Evolutionary conservation across 1,284 basidiomycete species (phyloP), one percentile per base, ranked within the genome.

Genomic region (Tilletia indica): DNA sequence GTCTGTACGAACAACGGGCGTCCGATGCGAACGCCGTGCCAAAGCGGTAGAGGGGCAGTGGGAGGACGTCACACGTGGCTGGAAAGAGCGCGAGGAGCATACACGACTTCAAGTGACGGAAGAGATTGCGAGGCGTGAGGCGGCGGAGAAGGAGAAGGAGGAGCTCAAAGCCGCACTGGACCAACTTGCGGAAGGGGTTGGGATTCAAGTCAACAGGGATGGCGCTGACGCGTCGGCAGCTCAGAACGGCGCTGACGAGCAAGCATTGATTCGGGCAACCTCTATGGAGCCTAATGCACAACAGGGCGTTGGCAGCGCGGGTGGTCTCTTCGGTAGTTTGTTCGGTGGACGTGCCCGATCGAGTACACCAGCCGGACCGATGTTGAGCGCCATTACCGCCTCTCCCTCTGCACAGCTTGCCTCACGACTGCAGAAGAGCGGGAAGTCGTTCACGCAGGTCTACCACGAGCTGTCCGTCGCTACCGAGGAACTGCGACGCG

Each of bases 391-490:
- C 16, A 25, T 67, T 31, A 67, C 66, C 68, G 72, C 81, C 48
- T 80, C 79, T 12, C 93, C 93, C 0, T 92, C 93, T 0, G 91
- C 95, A 9, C 90, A 91, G 0, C 90, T 97, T 85, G 93, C 91
- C 4, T 89, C 89, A 82, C 89, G 88, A 73, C 88, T 91, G 36
- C 92, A 93, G 85, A 89, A 88, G 68, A 88, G 87, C 39, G 93
- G 93, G 25, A 92, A 92, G 87, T 91, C 90, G 1, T 93, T 94
- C 85, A 94, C 93, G 0, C 91, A 94, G 82, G 90, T 96, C 19
- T 96, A 95, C 82, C 88, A 91, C n/a, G 92, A 93, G 77, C 92
- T 92, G 77, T 89, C 94, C 64, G 88, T 89, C 70, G 88, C 95
- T 67, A 91, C 97, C 83, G 92, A 93, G 54, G 91, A 94, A 68